Base-by-base conservation (phyloP, 2,329 filamentous ascomycete species). In the Alternaria alternata region DNA sequence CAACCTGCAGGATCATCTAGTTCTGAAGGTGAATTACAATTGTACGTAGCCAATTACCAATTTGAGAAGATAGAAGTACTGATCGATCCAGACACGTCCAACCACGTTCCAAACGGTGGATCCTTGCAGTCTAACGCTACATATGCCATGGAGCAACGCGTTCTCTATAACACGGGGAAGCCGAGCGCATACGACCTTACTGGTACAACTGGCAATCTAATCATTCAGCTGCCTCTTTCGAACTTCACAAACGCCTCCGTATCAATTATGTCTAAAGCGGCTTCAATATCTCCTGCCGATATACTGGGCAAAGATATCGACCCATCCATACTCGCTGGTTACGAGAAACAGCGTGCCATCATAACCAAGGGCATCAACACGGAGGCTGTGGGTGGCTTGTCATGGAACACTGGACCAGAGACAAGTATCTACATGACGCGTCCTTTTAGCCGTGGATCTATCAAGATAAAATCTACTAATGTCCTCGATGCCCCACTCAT, bases 391-490 rank as follows among this genome's bases (percentile, higher is more conserved):
- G 69, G 73, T 22, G 69, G 70, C n/a, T 69, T 72, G 47, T 68
- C 61, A 22, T 77, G 57, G 63, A 66, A 54, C 56, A 66, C 67
- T 22, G 68, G 66, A 14, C 58, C 65, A 2, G 61, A 59, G 39
- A 63, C 74, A 12, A 66, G 65, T 24, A 61, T 75, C 41, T 68
- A 72, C 28, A 62, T 79, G 44, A 69, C 75, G 7, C 71, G 74
- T 32, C 77, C 78, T 3, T 68, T 79, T 36, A 72, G 67, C 24
- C 75, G 76, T 36, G 77, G 77, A 9, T 72, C 71, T n/a, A 69
- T 78, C 41, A 69, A 58, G 14, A 68, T 77, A 51, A 71, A 74
- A 56, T 73, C 74, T 9, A 65, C 70, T 9, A 65, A 72, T 49
- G 69, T 73, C 8, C 47, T 65, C 8, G 59, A 51, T 8, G 59